Evolutionary conservation across 2,329 filamentous ascomycete species (phyloP), one percentile per base, ranked within the genome.

Genomic region (Trichophaea hybrida): DNA sequence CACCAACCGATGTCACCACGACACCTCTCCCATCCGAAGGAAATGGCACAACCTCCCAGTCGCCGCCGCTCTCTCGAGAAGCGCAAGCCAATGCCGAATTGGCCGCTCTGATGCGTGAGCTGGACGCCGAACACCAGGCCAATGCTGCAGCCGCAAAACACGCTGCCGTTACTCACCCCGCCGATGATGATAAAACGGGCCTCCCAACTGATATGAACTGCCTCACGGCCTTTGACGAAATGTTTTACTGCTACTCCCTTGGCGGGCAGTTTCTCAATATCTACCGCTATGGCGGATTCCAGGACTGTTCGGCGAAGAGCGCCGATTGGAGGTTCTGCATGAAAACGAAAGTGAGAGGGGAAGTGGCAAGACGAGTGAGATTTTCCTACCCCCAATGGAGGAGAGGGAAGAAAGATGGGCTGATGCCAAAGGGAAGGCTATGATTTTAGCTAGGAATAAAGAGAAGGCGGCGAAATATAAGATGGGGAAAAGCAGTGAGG

Each of bases 301-400:
- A 84, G 49, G 78, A 80, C 2, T 98, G 93, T 77, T 81, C 77
- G 63, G 85, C 94, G 66, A 83, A 89, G 64, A 96, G 91, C 89
- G 80, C 84, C 62, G 87, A 95, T 72, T 97, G 95, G 73, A 94
- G 90, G 86, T 91, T 96, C 75, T 98, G 93, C 77, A 96, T 97
- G 90, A 83, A 87, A 65, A 83, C 83, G 40, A 83, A 85, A 68
- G 78, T 78, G 1, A 82, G 82, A 69, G 72, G 66, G 6, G 63
- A 65, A 12, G 59, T 62, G 17, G 61, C 61, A 3, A 56, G 59
- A 37, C 61, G 57, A 57, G 61, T 64, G 34, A 52, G 60, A n/a
- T 1, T 12, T 24, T 13, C 17, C 24, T 50, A 12, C 33, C 24
- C 13, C 77, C 0, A 78, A 80, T 31, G 73, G 77, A 48, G 74